These are phyloP conservation scores for Pezizomycotina sp. DNA, from an alignment of 2,329 filamentous ascomycete genomes.

Conservation along the genomic window DNA sequence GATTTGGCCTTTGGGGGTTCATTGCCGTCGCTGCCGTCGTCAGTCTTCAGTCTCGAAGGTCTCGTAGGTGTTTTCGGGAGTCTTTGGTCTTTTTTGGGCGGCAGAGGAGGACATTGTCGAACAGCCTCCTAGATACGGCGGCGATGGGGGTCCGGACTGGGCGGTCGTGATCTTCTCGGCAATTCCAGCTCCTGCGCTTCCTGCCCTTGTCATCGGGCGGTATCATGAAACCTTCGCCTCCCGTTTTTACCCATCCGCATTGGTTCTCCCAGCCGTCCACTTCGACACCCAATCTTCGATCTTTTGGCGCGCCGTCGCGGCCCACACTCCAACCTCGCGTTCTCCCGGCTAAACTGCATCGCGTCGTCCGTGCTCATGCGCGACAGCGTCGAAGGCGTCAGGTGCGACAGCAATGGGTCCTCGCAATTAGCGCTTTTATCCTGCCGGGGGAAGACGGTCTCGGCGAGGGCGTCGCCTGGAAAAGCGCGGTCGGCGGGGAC, in stretches of 20 bases:
- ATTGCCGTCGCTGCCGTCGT: no score
- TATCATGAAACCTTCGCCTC: constrained; percentile 24
- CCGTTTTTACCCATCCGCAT: constrained; percentile 31
- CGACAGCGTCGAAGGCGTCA: constrained; percentile 22
- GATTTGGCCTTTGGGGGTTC: constrained; percentile 14
- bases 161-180: background rate
- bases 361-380: constrained; percentile 22
- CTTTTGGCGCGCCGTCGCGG: constrained; percentile 52
- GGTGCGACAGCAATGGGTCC: constrained; percentile 22
- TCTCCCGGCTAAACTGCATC: constrained; percentile 36
- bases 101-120: constrained; percentile 24
- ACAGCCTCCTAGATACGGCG: constrained; percentile 21
- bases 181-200: constrained; percentile 28
- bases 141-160: background rate
- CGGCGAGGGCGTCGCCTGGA: constrained; percentile 17
- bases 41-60: no score
- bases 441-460: constrained; percentile 11
- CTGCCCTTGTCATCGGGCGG: constrained; percentile 42
- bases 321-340: constrained; percentile 53
- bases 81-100: no score
- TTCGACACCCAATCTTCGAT: constrained; percentile 62
- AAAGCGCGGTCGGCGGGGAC: constrained; percentile 19
- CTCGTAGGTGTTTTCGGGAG: no score
- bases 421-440: constrained; percentile 17
- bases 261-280: constrained; percentile 40